phyloP scores from a whole-genome alignment of 73 alveolate species.

The Paramecium tetraurelia region DNA sequence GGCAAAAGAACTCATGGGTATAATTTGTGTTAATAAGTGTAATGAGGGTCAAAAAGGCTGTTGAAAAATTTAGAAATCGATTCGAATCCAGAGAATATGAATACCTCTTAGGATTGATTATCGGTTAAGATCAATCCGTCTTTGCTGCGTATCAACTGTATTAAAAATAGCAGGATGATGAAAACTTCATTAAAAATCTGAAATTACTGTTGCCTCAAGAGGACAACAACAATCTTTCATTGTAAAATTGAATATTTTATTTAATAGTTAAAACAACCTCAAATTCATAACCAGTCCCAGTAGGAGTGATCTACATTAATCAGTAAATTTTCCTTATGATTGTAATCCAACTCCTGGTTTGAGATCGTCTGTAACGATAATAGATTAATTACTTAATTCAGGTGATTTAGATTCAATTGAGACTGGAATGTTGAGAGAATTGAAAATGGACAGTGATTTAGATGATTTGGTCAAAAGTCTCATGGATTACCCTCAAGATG shows the following conservation, averaged over 20 bases:
- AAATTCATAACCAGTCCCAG: not conserved
- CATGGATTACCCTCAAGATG: not conserved
- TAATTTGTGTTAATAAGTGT: not conserved
- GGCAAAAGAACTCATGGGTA: conserved; percentile 51
- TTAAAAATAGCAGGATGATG: not conserved
- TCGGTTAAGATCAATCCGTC: not conserved
- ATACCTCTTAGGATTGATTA: conserved; percentile 8
- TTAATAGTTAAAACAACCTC: not conserved
- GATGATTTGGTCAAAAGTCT: conserved; percentile 9
- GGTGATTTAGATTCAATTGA: not conserved
- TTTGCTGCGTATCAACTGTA: conserved; percentile 18
- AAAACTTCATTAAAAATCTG: not conserved
- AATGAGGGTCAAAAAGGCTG: conserved; percentile 37
- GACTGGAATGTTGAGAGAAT: not conserved
- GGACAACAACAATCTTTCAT: not conserved
- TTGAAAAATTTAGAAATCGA: not conserved
- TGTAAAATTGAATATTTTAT: not conserved
- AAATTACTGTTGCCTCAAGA: not conserved
- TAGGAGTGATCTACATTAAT: not conserved
- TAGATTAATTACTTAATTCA: not conserved
- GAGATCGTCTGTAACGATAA: not conserved
- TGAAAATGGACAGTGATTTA: not conserved
- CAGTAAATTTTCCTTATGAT: not conserved
- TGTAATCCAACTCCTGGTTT: not conserved
- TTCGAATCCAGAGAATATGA: conserved; percentile 31